A percentile compares a stretch with the other conserved stretches of the same genome.
Conservation (phyloP, 2,329 filamentous ascomycete species). For the Fusarium incarnatum region DNA sequence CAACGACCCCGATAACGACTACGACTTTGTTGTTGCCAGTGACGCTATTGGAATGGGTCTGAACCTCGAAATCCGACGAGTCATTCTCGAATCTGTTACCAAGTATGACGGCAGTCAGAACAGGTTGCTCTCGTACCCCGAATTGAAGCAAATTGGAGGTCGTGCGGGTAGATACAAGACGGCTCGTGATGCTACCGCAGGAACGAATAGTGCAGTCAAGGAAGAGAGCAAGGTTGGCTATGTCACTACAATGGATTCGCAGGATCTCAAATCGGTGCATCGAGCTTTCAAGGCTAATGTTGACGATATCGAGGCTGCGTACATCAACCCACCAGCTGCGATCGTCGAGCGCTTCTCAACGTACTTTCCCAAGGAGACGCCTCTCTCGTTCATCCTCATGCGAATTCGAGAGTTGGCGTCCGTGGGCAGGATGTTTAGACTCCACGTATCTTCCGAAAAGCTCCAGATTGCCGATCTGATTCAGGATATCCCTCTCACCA, state of each 20-base stretch:
- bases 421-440: constrained; percentile 73
- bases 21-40: constrained; percentile 92
- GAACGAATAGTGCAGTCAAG: constrained; percentile 8
- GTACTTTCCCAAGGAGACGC: constrained; percentile 84
- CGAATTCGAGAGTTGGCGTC: constrained; percentile 77
- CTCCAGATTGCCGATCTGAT: constrained; percentile 79
- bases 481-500: constrained; percentile 75
- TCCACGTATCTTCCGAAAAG: constrained; percentile 69
- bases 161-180: constrained; percentile 88
- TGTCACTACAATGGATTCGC: constrained; percentile 81
- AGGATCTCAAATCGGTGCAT: constrained; percentile 73
- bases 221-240: constrained; percentile 68
- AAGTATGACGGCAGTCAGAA: constrained; percentile 76
- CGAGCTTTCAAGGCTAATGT: constrained; percentile 73
- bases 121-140: constrained; percentile 73
- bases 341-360: constrained; percentile 80
- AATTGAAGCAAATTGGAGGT: constrained; percentile 95
- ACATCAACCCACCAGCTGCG: constrained; percentile 76
- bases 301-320: constrained; percentile 75
- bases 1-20: constrained; percentile 95
- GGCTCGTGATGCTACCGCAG: constrained; percentile 54
- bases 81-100: constrained; percentile 83
- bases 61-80: constrained; percentile 89
- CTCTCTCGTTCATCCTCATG: constrained; percentile 84
- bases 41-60: constrained; percentile 98